Evolutionary conservation across 371 early-diverging fungal genomes (phyloP).

Genomic region (Polyrhizophydium stewartii): DNA sequence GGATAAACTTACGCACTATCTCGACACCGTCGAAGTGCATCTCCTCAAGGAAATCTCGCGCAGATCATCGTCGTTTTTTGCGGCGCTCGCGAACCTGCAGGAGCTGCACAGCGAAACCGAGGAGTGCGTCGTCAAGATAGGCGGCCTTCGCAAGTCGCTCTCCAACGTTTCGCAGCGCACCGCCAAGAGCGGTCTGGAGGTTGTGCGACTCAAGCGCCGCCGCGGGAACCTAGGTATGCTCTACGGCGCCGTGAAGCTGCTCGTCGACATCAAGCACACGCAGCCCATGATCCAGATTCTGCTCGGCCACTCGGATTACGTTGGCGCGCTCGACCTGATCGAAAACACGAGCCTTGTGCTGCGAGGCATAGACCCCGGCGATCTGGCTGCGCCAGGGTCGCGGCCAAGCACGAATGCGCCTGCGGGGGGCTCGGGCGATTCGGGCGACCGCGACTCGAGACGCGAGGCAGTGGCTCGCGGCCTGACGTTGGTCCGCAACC

Average conservation of each 20-base stretch:
- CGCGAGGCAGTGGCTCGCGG: constrained; percentile 18
- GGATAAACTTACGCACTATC: constrained; percentile 81
- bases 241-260: constrained; percentile 58
- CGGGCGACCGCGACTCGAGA: constrained; percentile 19
- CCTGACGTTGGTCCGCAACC: constrained; percentile 11
- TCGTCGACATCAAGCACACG: constrained; percentile 68
- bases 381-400: neutral
- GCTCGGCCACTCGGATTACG: constrained; percentile 71
- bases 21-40: constrained; percentile 90
- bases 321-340: constrained; percentile 81
- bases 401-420: neutral
- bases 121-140: constrained; percentile 78
- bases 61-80: constrained; percentile 87
- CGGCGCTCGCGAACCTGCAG: constrained; percentile 85
- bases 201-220: constrained; percentile 71
- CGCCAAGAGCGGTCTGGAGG: constrained; percentile 71
- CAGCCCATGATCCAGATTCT: constrained; percentile 79
- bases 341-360: constrained; percentile 63
- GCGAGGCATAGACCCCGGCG: constrained; percentile 27
- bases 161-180: constrained; percentile 55
- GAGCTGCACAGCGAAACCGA: constrained; percentile 84
- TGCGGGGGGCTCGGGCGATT: neutral
- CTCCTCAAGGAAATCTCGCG: constrained; percentile 85
- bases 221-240: constrained; percentile 65
- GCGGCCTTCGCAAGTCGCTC: constrained; percentile 66